These are phyloP conservation scores for Candolleomyces aberdarensis DNA, from an alignment of 768 basidiomycete species.

Conservation along the genomic window DNA sequence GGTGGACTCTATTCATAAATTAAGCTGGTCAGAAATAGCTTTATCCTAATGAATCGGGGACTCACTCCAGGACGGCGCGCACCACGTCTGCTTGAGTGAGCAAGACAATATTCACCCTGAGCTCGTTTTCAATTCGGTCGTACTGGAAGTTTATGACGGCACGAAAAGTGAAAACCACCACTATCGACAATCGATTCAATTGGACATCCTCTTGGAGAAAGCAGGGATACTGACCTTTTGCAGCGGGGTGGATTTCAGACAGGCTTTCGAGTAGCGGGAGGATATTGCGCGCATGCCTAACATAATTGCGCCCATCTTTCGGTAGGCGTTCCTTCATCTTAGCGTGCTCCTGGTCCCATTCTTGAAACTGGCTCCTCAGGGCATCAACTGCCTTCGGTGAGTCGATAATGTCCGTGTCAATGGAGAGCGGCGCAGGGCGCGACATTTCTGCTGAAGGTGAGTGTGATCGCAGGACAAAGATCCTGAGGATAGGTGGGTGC, in stretches of 20 bases:
- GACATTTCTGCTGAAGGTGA: too few relatives aligned
- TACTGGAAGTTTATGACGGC: slow-evolving; percentile 14
- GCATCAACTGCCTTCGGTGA: too few relatives aligned
- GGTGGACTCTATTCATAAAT: not conserved
- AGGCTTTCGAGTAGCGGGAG: slow-evolving; percentile 13
- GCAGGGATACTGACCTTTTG: slow-evolving; percentile 12
- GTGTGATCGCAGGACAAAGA: too few relatives aligned
- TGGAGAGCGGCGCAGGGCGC: too few relatives aligned
- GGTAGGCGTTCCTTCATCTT: slow-evolving; percentile 12
- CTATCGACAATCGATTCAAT: not conserved
- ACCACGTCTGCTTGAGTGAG: slow-evolving; percentile 18
- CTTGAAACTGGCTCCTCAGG: not conserved
- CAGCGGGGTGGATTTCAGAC: slow-evolving; percentile 13
- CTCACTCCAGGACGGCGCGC: slow-evolving; percentile 16
- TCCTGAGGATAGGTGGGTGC: too few relatives aligned
- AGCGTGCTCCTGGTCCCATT: slow-evolving; percentile 11
- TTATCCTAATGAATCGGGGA: not conserved
- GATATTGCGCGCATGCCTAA: slow-evolving; percentile 16
- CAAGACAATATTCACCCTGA: slow-evolving; percentile 12
- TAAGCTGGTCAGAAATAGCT: not conserved
- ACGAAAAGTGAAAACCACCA: slow-evolving; percentile 12
- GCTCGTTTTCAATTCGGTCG: slow-evolving; percentile 16
- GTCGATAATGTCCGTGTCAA: too few relatives aligned
- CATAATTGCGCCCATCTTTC: slow-evolving; percentile 11
- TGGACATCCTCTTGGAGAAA: too few relatives aligned